Evolutionary conservation across 1,139 yeast genomes (phyloP).

Genomic region (Pichia sp.): DNA sequence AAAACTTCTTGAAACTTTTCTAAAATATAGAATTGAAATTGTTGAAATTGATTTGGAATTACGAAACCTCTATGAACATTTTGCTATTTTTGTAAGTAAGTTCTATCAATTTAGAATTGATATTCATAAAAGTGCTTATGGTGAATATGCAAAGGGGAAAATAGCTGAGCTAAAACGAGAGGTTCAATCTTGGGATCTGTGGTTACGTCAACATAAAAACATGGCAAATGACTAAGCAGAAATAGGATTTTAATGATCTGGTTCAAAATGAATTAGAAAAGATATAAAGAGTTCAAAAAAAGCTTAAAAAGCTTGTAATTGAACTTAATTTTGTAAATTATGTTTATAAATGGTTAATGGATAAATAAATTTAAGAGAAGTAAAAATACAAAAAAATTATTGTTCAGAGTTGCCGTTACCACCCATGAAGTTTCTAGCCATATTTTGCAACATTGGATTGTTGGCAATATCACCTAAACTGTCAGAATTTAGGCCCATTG

Average conservation of each 20-base stretch:
- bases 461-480: slow-evolving; percentile 59
- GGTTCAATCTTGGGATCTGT: slow-evolving; percentile 13
- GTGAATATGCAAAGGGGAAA: slow-evolving; percentile 26
- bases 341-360: not conserved
- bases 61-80: slow-evolving; percentile 43
- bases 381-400: not conserved
- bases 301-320: too few relatives aligned
- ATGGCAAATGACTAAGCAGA: too few relatives aligned
- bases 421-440: slow-evolving; percentile 55
- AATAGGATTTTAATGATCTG: too few relatives aligned
- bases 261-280: too few relatives aligned
- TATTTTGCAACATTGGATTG: slow-evolving; percentile 66
- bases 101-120: slow-evolving; percentile 43
- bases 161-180: slow-evolving; percentile 22
- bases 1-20: slow-evolving; percentile 26
- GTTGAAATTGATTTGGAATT: slow-evolving; percentile 18
- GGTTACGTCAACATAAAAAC: slow-evolving; percentile 9
- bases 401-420: slow-evolving; percentile 20
- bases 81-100: slow-evolving; percentile 57
- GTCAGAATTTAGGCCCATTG: slow-evolving; percentile 34
- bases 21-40: slow-evolving; percentile 20
- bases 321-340: not conserved
- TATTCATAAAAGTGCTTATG: slow-evolving; percentile 32
- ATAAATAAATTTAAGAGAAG: not conserved
- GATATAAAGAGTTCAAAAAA: too few relatives aligned